Conservation (phyloP, 148 eudicot species). For the Rhododendron mucronatum region DNA sequence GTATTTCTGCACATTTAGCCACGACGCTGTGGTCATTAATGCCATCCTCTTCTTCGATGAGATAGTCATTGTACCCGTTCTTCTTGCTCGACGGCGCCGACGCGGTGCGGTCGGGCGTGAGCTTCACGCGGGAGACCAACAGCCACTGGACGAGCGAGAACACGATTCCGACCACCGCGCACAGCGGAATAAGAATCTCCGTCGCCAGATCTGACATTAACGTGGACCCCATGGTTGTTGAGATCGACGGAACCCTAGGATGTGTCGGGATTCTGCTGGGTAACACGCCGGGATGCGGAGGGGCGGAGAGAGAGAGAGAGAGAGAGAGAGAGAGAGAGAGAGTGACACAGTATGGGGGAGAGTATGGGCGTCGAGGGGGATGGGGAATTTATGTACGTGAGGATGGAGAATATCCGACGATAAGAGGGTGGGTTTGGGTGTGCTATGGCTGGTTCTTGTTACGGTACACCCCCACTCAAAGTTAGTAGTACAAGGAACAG, state of each 20-base stretch:
- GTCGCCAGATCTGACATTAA: constrained; percentile 67
- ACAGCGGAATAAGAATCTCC: constrained; percentile 59
- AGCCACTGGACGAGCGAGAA: constrained; percentile 11
- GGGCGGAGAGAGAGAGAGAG: background rate
- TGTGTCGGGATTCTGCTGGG: background rate
- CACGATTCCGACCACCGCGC: constrained; percentile 47
- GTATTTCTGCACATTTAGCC: constrained; percentile 72
- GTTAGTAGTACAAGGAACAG: background rate
- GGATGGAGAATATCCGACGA: background rate
- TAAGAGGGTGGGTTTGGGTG: background rate
- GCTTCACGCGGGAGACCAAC: constrained; percentile 11
- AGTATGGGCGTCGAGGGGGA: background rate
- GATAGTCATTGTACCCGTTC: constrained; percentile 46
- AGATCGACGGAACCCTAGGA: constrained; percentile 2
- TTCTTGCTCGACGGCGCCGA: constrained; percentile 11
- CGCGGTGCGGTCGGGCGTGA: background rate
- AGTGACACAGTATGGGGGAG: background rate
- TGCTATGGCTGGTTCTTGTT: background rate
- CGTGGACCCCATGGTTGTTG: constrained; percentile 6
- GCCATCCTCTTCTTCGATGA: constrained; percentile 80
- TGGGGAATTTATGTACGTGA: background rate
- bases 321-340: background rate
- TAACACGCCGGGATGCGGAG: background rate
- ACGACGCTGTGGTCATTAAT: constrained; percentile 47
- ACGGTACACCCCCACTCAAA: background rate